Conservation (phyloP, 1,284 basidiomycete genomes). For the Phellopilus nigrolimitatus region DNA sequence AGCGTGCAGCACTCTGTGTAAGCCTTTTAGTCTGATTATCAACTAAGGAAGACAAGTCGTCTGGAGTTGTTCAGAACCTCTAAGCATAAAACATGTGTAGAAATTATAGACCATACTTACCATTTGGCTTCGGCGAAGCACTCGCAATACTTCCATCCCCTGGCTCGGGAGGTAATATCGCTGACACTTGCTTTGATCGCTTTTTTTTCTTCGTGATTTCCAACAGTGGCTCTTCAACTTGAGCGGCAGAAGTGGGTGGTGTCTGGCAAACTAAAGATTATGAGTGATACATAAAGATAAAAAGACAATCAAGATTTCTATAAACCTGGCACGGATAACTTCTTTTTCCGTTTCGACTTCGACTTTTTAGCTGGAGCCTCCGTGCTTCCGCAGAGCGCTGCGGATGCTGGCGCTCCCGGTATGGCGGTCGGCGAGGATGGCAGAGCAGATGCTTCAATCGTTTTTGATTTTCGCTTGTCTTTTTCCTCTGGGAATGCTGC, state of each 20-base stretch:
- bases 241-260: not conserved
- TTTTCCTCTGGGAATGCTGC: not conserved
- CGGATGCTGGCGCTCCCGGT: not conserved
- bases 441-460: not conserved
- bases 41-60: not conserved
- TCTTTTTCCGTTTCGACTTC: not conserved
- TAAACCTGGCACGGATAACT: not conserved
- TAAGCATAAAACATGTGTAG: too few relatives aligned
- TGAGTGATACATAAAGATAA: not conserved
- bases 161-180: too few relatives aligned
- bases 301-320: not conserved
- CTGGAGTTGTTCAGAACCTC: too few relatives aligned
- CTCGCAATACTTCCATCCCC: too few relatives aligned
- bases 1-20: not conserved
- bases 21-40: not conserved
- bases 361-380: not conserved
- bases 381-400: not conserved
- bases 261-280: not conserved
- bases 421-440: not conserved
- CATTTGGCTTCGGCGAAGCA: too few relatives aligned
- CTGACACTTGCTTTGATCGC: constrained; percentile 19
- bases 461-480: not conserved
- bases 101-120: too few relatives aligned
- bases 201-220: constrained; percentile 15
- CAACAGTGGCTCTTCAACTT: not conserved